Percentiles rank a stretch among this genome's conserved stretches.
Conservation (phyloP, 2,329 filamentous ascomycete genomes). For the Septoria petroselini region DNA sequence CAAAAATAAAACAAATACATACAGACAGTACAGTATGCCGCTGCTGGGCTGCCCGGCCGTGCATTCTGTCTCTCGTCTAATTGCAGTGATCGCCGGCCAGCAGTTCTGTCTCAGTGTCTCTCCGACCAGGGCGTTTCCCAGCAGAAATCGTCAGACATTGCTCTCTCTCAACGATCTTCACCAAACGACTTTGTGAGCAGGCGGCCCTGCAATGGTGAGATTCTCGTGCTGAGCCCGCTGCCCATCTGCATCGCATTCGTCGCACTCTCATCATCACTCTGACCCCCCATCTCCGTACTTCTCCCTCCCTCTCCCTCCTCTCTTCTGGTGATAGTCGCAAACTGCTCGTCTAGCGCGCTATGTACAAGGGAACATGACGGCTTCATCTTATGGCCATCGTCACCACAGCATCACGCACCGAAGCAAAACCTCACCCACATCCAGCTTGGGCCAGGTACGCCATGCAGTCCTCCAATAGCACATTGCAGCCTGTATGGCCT, state of each 20-base stretch:
- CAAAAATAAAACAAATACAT: too few relatives aligned
- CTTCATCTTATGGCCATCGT: constrained; percentile 10
- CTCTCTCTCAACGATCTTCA: neutral
- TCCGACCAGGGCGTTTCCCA: constrained; percentile 1
- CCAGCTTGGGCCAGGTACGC: constrained; percentile 14
- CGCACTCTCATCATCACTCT: neutral
- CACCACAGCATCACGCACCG: constrained; percentile 12
- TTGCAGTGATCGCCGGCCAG: constrained; percentile 3
- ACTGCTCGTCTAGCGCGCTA: neutral
- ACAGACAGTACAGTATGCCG: too few relatives aligned
- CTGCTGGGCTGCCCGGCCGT: neutral
- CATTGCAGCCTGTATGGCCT: constrained; percentile 6
- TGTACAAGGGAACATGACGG: neutral
- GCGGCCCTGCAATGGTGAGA: neutral
- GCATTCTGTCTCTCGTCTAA: neutral
- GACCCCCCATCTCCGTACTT: too few relatives aligned
- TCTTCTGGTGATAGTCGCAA: neutral
- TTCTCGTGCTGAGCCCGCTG: too few relatives aligned
- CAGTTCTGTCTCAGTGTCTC: neutral
- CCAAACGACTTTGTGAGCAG: neutral
- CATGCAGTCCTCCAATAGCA: constrained; percentile 3
- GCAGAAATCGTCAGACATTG: neutral
- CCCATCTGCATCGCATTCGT: neutral
- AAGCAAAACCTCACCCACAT: constrained; percentile 3
- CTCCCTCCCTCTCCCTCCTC: neutral